Evolutionary conservation across 352 stramenopile genomes (phyloP).

Genomic region (Phytophthora pseudosyringae): DNA sequence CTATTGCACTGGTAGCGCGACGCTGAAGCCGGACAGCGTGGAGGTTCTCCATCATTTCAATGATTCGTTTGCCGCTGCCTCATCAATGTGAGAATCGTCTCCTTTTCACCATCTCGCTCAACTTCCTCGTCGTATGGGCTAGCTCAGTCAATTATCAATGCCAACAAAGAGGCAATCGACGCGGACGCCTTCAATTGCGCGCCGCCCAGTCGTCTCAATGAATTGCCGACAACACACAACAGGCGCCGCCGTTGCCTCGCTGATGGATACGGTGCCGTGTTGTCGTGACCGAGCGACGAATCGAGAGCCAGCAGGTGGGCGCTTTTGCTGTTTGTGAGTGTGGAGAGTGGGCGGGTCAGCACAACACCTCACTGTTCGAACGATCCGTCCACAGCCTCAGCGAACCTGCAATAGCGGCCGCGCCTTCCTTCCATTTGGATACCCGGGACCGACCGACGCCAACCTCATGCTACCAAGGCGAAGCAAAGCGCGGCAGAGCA

Average conservation of each 20-base stretch:
- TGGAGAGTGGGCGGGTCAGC: slow-evolving; percentile 30
- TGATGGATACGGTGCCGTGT: slow-evolving; percentile 19
- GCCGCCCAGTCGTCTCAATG: background rate
- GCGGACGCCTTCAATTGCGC: too few species aligned
- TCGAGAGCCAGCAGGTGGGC: slow-evolving; percentile 14
- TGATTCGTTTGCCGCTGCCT: too few species aligned
- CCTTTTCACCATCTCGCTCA: too few species aligned
- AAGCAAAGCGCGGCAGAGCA: slow-evolving; percentile 20
- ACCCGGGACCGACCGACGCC: too few species aligned
- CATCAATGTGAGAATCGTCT: too few species aligned
- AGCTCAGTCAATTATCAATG: too few species aligned
- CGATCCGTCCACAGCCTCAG: slow-evolving; percentile 2
- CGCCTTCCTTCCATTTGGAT: too few species aligned
- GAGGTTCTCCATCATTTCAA: too few species aligned
- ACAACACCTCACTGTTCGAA: slow-evolving; percentile 20
- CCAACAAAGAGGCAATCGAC: background rate
- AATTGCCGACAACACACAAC: background rate
- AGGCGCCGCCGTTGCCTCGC: background rate
- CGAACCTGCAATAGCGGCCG: too few species aligned
- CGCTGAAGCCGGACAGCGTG: too few species aligned
- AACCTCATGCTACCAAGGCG: too few species aligned
- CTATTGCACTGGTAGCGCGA: background rate
- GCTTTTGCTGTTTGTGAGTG: slow-evolving; percentile 38
- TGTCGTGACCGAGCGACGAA: slow-evolving; percentile 18
- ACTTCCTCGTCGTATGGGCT: too few species aligned